phyloP scores from a whole-genome alignment of 2,329 filamentous ascomycete species.

The Macrophomina tecta region DNA sequence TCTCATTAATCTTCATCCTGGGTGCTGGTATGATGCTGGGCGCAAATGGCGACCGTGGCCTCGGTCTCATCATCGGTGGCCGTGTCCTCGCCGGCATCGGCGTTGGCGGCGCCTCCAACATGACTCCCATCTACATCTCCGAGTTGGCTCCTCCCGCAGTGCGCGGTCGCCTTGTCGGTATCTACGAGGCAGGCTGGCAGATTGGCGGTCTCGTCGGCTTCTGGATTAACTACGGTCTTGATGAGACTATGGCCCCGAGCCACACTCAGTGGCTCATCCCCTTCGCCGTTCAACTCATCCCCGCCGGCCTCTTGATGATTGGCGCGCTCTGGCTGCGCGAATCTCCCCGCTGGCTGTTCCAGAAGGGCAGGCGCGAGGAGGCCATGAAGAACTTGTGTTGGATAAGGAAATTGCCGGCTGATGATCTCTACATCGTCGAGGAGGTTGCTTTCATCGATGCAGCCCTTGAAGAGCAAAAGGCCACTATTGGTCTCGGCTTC shows the following conservation, averaged over 20 bases:
- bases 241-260: constrained; percentile 49
- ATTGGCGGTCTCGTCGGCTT: constrained; percentile 58
- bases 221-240: constrained; percentile 53
- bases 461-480: constrained; percentile 69
- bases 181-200: constrained; percentile 64
- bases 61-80: constrained; percentile 67
- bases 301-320: constrained; percentile 47
- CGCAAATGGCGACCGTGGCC: constrained; percentile 44
- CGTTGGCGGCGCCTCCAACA: constrained; percentile 62
- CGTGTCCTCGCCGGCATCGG: constrained; percentile 64
- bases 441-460: constrained; percentile 74
- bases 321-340: constrained; percentile 63
- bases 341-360: constrained; percentile 69
- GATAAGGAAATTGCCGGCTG: constrained; percentile 64
- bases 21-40: constrained; percentile 77
- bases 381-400: constrained; percentile 60
- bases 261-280: constrained; percentile 60
- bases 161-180: constrained; percentile 63
- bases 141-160: constrained; percentile 65
- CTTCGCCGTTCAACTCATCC: constrained; percentile 63
- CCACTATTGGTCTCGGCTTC: constrained; percentile 72
- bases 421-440: constrained; percentile 73
- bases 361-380: constrained; percentile 66
- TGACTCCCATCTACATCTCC: constrained; percentile 66
- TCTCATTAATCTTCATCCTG: constrained; percentile 68